Base-by-base conservation (phyloP, 805 yeast species). In the Gaillardinia entomophila region DNA sequence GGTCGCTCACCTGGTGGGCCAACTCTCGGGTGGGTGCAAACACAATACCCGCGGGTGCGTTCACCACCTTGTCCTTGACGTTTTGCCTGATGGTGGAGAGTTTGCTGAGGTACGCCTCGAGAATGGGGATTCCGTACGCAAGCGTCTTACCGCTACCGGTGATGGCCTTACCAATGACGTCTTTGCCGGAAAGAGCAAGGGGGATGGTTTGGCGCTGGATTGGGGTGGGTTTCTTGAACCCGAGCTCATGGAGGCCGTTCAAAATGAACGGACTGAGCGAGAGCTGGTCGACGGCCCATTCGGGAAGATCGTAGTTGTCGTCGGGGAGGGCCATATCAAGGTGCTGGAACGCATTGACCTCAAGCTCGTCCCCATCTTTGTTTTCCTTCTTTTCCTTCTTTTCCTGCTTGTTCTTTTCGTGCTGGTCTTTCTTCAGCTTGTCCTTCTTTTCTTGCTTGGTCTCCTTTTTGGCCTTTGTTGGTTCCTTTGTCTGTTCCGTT, bases 111-210 rank as follows among this genome's bases (percentile, higher is more conserved):
- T 75, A 72, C 37, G 69, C 74, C 50, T 90, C 96, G 38, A 92
- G 56, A 18, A 94, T 80, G 7, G 98, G 97, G 17, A 92, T 75
- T 28, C 96, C 96, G 55, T 86, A 92, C 0, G 98, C 99, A 36
- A 89, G 65, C 0, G 98, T 92, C 54, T 92, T 92, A 69, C 98
- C 98, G 1, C 96, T 85, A 55, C 98, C 98, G 1, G 98, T 92
- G 8, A 92, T 82, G 12, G 98, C 98, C 52, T 90, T 92, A 34
- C 98, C 98, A 43, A 92, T 79, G 3, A 92, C 75, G 58, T 92
- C 97, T 23, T 68, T 70, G 4, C 89, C 94, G 18, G 68, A 65
- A 11, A 86, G 37, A 2, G 90, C 86, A 17, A 68, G 48, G 2
- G 97, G 96, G 34, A 92, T 79, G 7, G 90, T 68, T 36, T 64